Base-by-base conservation (phyloP, 116 monocot species). In the Iris pallida region DNA sequence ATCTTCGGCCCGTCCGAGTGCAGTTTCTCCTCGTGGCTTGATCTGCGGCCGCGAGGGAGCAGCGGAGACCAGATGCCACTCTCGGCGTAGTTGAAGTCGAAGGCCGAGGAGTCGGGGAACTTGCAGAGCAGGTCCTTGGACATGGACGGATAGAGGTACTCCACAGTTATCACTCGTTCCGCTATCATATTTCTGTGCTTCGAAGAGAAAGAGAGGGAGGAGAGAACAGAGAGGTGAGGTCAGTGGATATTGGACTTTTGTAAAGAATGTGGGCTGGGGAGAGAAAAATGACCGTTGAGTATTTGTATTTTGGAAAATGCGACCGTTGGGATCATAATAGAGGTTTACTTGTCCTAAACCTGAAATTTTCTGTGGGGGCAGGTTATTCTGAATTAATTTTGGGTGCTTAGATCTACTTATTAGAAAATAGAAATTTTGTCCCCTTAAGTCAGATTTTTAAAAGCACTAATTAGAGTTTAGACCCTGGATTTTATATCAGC, bases 31-130 rank as follows among this genome's bases (percentile, higher is more conserved):
- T n/a, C 6, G 42, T 46, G 48, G 11, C 47, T 10, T 1, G 48
- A 20, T 4, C 42, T 3, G n/a, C 14, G 11, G 45, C 77, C 78
- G 16, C 83, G 81, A 15, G 80, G 91, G 18, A 88, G 58, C 52
- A 84, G 68, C n/a, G 95, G 91, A 4, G 91, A 96, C 91, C 91
- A 91, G 9, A 96, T 82, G 42, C 68, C 64, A 74, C 91, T 96
- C 85, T 91, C 86, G 7, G 81, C 55, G 87, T 96, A 91, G 75
- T 96, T 91, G 81, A 96, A 96, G 61, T 80, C 89, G 61, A 82
- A 87, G 8, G 86, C 82, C 0, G 95, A 89, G n/a, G 61, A 15
- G 53, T 91, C 95, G 0, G 95, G 91, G 74, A 91, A 96, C 74
- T 91, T 96, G 72, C 70, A 45, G 57, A 96, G 86, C 62, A 96